These are phyloP conservation scores for Diplodia sapinea DNA, from an alignment of 2,329 filamentous ascomycete species.

Conservation along the genomic window DNA sequence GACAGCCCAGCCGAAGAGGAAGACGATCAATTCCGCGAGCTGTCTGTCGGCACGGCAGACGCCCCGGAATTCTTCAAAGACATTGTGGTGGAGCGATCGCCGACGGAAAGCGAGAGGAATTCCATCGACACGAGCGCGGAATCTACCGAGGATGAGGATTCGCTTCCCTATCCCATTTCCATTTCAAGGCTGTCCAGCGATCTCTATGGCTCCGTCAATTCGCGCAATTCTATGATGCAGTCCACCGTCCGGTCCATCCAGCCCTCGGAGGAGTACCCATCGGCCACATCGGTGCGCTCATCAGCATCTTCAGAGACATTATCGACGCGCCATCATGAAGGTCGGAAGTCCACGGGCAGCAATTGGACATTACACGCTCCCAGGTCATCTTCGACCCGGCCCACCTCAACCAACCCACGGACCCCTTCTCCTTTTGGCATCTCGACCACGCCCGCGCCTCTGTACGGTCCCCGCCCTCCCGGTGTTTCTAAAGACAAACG, in stretches of 20 bases:
- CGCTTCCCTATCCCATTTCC: not conserved
- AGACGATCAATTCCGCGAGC: not conserved
- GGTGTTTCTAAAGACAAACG: slow-evolving; percentile 22
- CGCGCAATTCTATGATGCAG: slow-evolving; percentile 19
- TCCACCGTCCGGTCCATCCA: slow-evolving; percentile 22
- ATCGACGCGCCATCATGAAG: slow-evolving; percentile 21
- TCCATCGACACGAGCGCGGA: slow-evolving; percentile 16
- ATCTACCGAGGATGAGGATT: slow-evolving; percentile 13
- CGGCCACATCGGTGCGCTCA: slow-evolving; percentile 22
- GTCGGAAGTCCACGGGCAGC: slow-evolving; percentile 25
- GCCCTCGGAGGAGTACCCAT: slow-evolving; percentile 10
- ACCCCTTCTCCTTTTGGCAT: slow-evolving; percentile 30
- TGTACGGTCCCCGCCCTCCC: slow-evolving; percentile 12
- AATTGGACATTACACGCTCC: slow-evolving; percentile 30
- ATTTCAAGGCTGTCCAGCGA: slow-evolving; percentile 10
- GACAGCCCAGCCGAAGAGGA: not conserved
- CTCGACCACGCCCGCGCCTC: slow-evolving; percentile 6
- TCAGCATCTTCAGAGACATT: slow-evolving; percentile 30
- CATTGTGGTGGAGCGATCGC: not conserved
- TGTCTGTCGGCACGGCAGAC: slow-evolving; percentile 18
- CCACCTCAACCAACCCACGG: slow-evolving; percentile 28
- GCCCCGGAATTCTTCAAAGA: slow-evolving; percentile 19
- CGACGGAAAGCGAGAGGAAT: not conserved
- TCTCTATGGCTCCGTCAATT: slow-evolving; percentile 23
- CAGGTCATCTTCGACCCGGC: slow-evolving; percentile 17